A percentile compares a stretch with the other conserved stretches of the same genome.
These are phyloP conservation scores for Tricholoma terreum DNA, from an alignment of 768 basidiomycete genomes.

Conservation along the genomic window DNA sequence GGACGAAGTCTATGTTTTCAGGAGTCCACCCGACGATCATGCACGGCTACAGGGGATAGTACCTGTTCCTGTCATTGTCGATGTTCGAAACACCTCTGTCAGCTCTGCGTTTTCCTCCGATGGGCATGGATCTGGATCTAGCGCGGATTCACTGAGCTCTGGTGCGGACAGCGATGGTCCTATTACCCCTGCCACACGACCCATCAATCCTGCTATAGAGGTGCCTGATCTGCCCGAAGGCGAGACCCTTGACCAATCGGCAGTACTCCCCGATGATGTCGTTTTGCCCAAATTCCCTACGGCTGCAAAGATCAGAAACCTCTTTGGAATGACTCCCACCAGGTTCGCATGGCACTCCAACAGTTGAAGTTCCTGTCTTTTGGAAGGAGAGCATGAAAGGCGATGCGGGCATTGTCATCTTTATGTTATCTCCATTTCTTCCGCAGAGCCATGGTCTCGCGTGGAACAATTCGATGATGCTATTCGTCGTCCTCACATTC, in stretches of 20 bases:
- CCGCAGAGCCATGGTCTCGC: too few relatives aligned
- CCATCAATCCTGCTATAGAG: slow-evolving; percentile 39
- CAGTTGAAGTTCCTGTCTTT: slow-evolving; percentile 34
- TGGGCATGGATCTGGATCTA: slow-evolving; percentile 21
- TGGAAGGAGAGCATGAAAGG: slow-evolving; percentile 21
- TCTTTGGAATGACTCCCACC: slow-evolving; percentile 24
- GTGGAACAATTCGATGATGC: too few relatives aligned
- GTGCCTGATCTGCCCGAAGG: slow-evolving; percentile 42
- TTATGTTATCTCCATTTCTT: not conserved
- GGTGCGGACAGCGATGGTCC: slow-evolving; percentile 43
- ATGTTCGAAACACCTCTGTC: not conserved
- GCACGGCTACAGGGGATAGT: slow-evolving; percentile 15
- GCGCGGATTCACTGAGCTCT: slow-evolving; percentile 14
- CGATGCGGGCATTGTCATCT: slow-evolving; percentile 2
- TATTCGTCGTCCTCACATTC: too few relatives aligned
- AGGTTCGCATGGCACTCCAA: slow-evolving; percentile 38
- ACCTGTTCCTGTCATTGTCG: slow-evolving; percentile 5
- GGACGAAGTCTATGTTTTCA: slow-evolving; percentile 38
- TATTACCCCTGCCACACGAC: slow-evolving; percentile 44
- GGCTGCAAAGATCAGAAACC: slow-evolving; percentile 16
- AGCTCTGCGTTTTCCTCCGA: slow-evolving; percentile 2
- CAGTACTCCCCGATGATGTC: slow-evolving; percentile 7
- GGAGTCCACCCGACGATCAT: slow-evolving; percentile 30
- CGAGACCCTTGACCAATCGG: slow-evolving; percentile 30
- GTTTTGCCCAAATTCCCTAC: not conserved